phyloP scores from a whole-genome alignment of 441 rosid species.

The Arabidopsis hybrid region DNA sequence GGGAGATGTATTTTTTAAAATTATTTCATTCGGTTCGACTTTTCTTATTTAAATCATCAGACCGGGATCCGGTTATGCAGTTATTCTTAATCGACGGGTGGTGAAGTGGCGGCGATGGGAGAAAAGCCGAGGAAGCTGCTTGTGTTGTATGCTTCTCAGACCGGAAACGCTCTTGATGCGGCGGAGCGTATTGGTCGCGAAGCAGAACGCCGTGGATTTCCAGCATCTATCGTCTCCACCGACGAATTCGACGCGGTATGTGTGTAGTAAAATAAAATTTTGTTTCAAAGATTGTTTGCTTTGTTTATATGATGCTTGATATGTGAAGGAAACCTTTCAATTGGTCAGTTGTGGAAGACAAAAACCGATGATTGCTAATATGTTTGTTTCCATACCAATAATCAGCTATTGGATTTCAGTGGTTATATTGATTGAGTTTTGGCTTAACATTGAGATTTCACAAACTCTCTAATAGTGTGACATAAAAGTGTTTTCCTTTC shows the following conservation, averaged over 20 bases:
- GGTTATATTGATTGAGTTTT: constrained; percentile 4
- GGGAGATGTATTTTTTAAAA: background rate
- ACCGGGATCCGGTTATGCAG: background rate
- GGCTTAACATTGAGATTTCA: background rate
- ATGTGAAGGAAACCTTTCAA: constrained; percentile 4
- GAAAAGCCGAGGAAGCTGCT: constrained; percentile 49
- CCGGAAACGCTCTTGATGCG: constrained; percentile 86
- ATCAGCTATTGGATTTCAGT: constrained; percentile 13
- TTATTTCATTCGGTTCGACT: too few relatives aligned
- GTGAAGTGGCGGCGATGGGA: constrained; percentile 42
- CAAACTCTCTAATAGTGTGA: background rate
- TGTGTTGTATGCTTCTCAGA: constrained; percentile 80
- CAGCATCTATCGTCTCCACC: constrained; percentile 54
- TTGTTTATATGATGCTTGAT: background rate
- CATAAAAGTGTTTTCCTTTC: background rate
- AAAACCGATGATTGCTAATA: background rate
- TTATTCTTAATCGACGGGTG: background rate
- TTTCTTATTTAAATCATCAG: background rate
- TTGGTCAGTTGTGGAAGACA: background rate
- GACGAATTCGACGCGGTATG: constrained; percentile 72
- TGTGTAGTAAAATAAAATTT: constrained; percentile 6
- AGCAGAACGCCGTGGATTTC: constrained; percentile 78
- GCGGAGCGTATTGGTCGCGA: constrained; percentile 84
- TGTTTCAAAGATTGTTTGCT: constrained; percentile 7
- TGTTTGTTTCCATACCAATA: background rate